Evolutionary conservation across 2,329 filamentous ascomycete species (phyloP).

Genomic region (Tothia fuscella): DNA sequence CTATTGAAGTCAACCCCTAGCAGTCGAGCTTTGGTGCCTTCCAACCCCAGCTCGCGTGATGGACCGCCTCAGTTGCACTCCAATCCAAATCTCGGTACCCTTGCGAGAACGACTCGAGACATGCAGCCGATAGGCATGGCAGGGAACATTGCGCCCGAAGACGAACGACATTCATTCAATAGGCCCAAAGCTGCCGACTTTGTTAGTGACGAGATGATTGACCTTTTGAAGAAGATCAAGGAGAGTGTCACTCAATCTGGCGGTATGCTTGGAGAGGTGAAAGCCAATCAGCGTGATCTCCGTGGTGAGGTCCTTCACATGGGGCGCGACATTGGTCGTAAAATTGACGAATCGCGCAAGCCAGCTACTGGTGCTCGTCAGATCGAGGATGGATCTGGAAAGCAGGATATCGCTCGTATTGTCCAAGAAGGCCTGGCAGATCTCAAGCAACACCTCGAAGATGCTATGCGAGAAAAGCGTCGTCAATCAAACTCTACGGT

Average conservation of each 20-base stretch:
- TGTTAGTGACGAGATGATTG: conserved; percentile 64
- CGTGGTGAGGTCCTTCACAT: conserved; percentile 88
- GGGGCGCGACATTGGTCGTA: conserved; percentile 79
- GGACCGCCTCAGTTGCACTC: too few relatives aligned
- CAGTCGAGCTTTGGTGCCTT: conserved; percentile 41
- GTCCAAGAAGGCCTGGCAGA: conserved; percentile 71
- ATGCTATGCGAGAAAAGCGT: conserved; percentile 63
- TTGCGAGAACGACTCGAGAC: conserved; percentile 23
- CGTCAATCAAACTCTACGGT: conserved; percentile 52
- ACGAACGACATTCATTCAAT: conserved; percentile 17
- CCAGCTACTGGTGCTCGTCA: conserved; percentile 33
- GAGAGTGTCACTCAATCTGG: conserved; percentile 82
- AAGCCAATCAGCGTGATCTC: conserved; percentile 77
- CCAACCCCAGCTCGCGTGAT: conserved; percentile 40
- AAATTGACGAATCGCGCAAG: conserved; percentile 58
- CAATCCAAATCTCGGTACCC: conserved; percentile 29
- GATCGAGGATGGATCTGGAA: conserved; percentile 26
- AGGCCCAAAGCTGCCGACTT: conserved; percentile 39
- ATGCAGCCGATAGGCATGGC: conserved; percentile 9
- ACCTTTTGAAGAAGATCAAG: conserved; percentile 75
- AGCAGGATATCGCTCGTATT: conserved; percentile 62
- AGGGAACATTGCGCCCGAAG: background rate
- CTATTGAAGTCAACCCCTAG: conserved; percentile 32
- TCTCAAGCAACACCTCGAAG: conserved; percentile 73
- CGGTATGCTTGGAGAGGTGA: conserved; percentile 82